A percentile compares a stretch with the other conserved stretches of the same genome.
Evolutionary conservation across 2,329 filamentous ascomycete species (phyloP).

Genomic region (Fusarium sp.): DNA sequence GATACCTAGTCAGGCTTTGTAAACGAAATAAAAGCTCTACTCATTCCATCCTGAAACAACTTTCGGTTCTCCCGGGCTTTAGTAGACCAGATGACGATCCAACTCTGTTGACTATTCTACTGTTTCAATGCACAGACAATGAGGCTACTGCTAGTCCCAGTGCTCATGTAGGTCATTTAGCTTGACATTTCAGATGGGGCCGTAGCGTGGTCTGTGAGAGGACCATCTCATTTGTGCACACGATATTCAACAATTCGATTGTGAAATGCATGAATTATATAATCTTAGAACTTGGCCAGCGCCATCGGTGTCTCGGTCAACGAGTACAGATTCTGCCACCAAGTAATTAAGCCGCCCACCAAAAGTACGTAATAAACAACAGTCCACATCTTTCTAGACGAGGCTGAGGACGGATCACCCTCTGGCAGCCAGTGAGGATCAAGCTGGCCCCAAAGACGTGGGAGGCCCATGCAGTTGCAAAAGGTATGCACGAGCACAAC

Average conservation of each 20-base stretch:
- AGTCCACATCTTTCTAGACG: constrained; percentile 66
- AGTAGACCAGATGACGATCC: neutral
- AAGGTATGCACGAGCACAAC: constrained; percentile 83
- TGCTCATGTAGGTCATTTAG: constrained; percentile 13
- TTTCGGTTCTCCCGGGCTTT: neutral
- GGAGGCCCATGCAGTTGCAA: constrained; percentile 92
- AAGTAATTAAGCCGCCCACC: constrained; percentile 74
- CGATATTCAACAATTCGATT: neutral
- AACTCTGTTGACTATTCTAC: neutral
- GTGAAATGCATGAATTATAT: constrained; percentile 3
- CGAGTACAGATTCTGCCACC: constrained; percentile 75
- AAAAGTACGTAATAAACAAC: constrained; percentile 82
- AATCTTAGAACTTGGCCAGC: constrained; percentile 43
- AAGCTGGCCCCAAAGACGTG: constrained; percentile 83
- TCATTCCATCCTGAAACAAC: neutral
- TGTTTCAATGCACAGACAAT: constrained; percentile 14
- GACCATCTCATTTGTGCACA: constrained; percentile 17
- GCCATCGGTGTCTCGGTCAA: constrained; percentile 66
- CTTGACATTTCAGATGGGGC: neutral
- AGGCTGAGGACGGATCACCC: constrained; percentile 34
- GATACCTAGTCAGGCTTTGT: neutral
- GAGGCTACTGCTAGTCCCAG: neutral
- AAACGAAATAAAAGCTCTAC: constrained; percentile 7
- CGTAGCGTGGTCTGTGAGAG: constrained; percentile 13
- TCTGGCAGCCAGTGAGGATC: constrained; percentile 58